A percentile compares a stretch with the other conserved stretches of the same genome.
phyloP scores from a whole-genome alignment of 176 grass and related monocot species.

The Hsuehochloa calcarea region DNA sequence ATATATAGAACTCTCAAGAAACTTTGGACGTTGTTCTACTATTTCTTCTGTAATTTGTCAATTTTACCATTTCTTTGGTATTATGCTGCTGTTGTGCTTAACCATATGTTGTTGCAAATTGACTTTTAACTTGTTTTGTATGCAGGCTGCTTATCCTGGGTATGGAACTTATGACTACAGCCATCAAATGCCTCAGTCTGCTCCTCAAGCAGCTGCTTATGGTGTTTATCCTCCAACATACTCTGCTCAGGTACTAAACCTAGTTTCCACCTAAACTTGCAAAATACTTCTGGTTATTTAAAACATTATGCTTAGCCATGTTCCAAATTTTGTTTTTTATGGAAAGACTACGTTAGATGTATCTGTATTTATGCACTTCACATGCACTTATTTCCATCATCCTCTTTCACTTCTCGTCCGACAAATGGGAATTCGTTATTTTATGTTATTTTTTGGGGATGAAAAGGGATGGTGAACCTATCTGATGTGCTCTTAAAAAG shows the following conservation, averaged over 20 bases:
- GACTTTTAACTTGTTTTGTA: neutral
- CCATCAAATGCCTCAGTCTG: conserved; percentile 60
- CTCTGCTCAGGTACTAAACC: conserved; percentile 53
- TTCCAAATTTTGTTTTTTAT: conserved; percentile 8
- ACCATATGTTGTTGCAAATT: conserved; percentile 7
- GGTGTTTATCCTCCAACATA: conserved; percentile 72
- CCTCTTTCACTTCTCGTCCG: neutral
- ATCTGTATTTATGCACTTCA: neutral
- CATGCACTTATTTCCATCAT: neutral
- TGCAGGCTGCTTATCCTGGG: conserved; percentile 55
- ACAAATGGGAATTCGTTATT: neutral
- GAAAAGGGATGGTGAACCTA: neutral
- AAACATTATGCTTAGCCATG: neutral
- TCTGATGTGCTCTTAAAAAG: neutral
- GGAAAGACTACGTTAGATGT: neutral
- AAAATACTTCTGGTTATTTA: conserved; percentile 14
- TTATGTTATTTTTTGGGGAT: neutral
- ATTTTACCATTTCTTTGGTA: neutral
- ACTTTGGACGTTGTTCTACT: neutral
- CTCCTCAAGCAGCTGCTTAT: conserved; percentile 63
- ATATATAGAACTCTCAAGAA: neutral
- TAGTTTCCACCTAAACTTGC: conserved; percentile 13
- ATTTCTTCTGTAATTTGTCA: neutral
- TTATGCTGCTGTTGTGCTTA: neutral
- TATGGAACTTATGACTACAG: conserved; percentile 69